Evolutionary conservation across 1,284 basidiomycete species (phyloP).

Genomic region (Trichosporon faecale): DNA sequence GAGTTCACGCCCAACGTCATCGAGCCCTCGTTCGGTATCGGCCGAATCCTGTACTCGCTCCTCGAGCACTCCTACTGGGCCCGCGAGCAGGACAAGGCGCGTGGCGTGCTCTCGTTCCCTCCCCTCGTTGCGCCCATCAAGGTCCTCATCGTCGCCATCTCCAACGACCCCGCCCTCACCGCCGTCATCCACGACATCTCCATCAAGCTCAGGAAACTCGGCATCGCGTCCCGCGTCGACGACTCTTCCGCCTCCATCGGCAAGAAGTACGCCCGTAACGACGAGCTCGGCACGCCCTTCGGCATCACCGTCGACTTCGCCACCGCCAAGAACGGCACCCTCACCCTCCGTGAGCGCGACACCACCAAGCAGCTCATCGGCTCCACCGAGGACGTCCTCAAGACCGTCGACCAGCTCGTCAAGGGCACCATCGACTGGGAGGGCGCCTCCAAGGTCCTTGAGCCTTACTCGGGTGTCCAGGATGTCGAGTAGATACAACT

Average conservation of each 20-base stretch:
- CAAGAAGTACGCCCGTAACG: slow-evolving; percentile 94
- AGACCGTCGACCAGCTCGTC: slow-evolving; percentile 71
- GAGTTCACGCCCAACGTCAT: slow-evolving; percentile 98
- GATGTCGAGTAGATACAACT: slow-evolving; percentile 59
- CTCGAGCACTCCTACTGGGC: slow-evolving; percentile 97
- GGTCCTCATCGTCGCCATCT: slow-evolving; percentile 93
- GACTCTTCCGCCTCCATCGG: slow-evolving; percentile 94
- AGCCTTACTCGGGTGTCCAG: slow-evolving; percentile 86
- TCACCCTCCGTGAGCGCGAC: slow-evolving; percentile 91
- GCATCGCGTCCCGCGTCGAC: slow-evolving; percentile 88
- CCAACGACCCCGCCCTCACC: slow-evolving; percentile 77
- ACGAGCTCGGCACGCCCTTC: slow-evolving; percentile 96
- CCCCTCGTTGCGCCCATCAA: slow-evolving; percentile 92
- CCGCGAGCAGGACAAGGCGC: slow-evolving; percentile 83
- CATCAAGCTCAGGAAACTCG: slow-evolving; percentile 76
- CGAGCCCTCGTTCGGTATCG: slow-evolving; percentile 97
- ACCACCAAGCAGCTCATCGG: slow-evolving; percentile 92
- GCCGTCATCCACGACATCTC: slow-evolving; percentile 85
- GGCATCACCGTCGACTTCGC: slow-evolving; percentile 97
- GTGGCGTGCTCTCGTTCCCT: slow-evolving; percentile 85
- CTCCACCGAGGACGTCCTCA: slow-evolving; percentile 84
- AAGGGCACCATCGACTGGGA: slow-evolving; percentile 72
- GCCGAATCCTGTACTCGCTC: slow-evolving; percentile 89
- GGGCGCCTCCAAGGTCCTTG: slow-evolving; percentile 68
- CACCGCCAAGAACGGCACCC: slow-evolving; percentile 78